Conservation (phyloP, 257 asterid genomes). For the Solanum peruvianum region DNA sequence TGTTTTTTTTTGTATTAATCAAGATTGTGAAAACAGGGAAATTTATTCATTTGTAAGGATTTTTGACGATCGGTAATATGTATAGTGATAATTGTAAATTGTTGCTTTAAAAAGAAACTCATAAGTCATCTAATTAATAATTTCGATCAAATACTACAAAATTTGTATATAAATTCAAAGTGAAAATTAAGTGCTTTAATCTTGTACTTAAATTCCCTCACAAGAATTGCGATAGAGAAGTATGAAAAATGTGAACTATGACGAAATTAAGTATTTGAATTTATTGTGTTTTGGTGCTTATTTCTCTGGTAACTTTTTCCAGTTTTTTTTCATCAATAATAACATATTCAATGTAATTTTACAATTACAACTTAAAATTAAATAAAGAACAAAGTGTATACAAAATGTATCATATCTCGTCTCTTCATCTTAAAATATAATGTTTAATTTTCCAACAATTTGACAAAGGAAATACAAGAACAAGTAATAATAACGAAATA, state of each 20-base stretch:
- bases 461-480: background rate
- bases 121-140: background rate
- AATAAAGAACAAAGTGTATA: too few species aligned
- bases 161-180: too few species aligned
- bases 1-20: background rate
- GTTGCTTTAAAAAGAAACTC: background rate
- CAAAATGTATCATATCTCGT: background rate
- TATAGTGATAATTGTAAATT: background rate
- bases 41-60: background rate
- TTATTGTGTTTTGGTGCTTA: background rate
- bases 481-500: background rate
- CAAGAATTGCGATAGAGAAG: background rate
- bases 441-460: too few species aligned
- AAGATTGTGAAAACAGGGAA: background rate
- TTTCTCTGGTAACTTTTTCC: background rate
- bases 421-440: background rate
- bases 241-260: background rate
- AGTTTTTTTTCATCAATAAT: too few species aligned
- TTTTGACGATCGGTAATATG: background rate
- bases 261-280: background rate
- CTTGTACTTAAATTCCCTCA: background rate
- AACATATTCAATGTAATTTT: background rate
- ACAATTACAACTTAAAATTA: too few species aligned
- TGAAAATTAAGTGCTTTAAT: background rate
- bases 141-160: background rate